Evolutionary conservation across 2,329 filamentous ascomycete genomes (phyloP), one percentile per base, ranked within the genome.

Genomic region (Ophiocordyceps camponoti-saundersi): DNA sequence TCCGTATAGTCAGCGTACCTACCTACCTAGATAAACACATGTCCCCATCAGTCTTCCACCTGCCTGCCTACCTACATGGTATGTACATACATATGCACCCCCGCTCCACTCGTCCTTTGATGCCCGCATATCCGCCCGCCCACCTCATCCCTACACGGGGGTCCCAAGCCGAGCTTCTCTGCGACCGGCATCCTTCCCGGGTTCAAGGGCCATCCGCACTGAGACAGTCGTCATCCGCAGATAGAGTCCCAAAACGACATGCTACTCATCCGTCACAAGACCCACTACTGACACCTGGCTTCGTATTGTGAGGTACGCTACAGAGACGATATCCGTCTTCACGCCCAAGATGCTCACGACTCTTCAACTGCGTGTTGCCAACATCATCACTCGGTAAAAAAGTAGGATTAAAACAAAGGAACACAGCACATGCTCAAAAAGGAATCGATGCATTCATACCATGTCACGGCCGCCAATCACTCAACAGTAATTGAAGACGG

Each of bases 321-420:
- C 30, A 15, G 6, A 32, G 6, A 32, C n/a, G n/a, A 46, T 43
- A 34, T 46, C 41, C 29, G 42, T 42, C 34, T 39, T 47, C 40
- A 36, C n/a, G n/a, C n/a, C 46, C 48, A 18, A 46, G 20, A 12
- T 42, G 15, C 44, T 26, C 29, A 23, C 47, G 46, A 22, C 43
- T 49, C 45, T 47, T 46, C 45, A 43, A 49, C 47, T 45, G 40
- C 48, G 36, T 42, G 45, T 49, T 51, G 46, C 46, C 49, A 44
- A 47, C 20, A 39, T 22, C 20, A 43, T 11, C 7, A 13, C 11
- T 12, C 26, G 21, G 16, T 29, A 18, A 41, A 40, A 16, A 40
- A 32, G 3, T 16, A 36, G 36, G 4, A 11, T 16, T 29, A 11
- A 40, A 21, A 23, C 15, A 13, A 44, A 44, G 13, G 26, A 26